Base-by-base conservation (phyloP, 106 monocot genomes). In the Cymbidium sinense region DNA sequence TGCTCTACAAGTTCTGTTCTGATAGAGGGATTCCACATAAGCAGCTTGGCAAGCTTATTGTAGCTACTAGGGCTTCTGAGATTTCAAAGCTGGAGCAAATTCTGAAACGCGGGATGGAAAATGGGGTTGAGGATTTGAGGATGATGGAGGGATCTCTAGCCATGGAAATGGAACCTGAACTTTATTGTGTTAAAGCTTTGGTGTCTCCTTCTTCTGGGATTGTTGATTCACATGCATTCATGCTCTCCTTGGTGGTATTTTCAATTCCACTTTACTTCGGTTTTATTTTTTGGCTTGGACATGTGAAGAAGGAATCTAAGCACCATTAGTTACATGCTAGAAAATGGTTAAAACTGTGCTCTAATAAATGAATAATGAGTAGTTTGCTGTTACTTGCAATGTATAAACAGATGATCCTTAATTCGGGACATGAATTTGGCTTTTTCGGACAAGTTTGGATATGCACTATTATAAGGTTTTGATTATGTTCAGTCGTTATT, bases 121-220 rank as follows among this genome's bases (percentile, higher is more conserved):
- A 99, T 81, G 92, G 92, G 21, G 88, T 99, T 52, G 80, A 89
- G 44, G 94, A 85, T 69, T 79, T 99, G 72, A 81, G 64, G 81
- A 87, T 99, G 90, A 74, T 92, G 74, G 98, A 88, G n/a, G 82
- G 82, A 21, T 90, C 81, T 74, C 80, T 86, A 76, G 94, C 94
- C 47, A 83, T 87, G 88, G 83, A 77, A 34, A 84, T 99, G 87
- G 98, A 99, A 72, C 92, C 98, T 15, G 92, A 99, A 82, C 83
- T 99, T 78, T 82, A 77, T 27, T 99, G 94, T 70, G 81, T 86
- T 20, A 90, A 92, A 76, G 94, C 94, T 70, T 78, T 99, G 55
- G 21, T 99, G n/a, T 99, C 98, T 47, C 88, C 94, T 58, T 86
- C 81, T 76, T 90, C 98, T 52, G 98, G 98, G 47, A 94, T 99